Evolutionary conservation across 371 early-diverging fungal genomes (phyloP).

Genomic region (Mucor lusitanicus): DNA sequence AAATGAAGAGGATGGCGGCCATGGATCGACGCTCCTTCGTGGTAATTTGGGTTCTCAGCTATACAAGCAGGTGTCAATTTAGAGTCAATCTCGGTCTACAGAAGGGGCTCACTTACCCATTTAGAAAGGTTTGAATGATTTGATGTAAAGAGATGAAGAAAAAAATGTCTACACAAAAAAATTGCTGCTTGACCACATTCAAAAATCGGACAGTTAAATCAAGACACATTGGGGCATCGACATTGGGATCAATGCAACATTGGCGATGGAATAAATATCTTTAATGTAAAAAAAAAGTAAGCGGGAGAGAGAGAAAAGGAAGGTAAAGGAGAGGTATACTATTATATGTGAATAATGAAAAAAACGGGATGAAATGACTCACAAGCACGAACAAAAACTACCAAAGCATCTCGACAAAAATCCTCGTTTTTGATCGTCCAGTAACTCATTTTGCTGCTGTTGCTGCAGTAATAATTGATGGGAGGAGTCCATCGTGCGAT

Average conservation of each 20-base stretch:
- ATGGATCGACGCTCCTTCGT: constrained; percentile 73
- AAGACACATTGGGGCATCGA: background rate
- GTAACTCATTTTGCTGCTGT: constrained; percentile 15
- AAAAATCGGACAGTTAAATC: background rate
- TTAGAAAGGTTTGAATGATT: background rate
- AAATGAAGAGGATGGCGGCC: constrained; percentile 92
- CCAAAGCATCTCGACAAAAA: constrained; percentile 17
- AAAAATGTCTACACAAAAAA: background rate
- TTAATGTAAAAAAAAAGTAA: background rate
- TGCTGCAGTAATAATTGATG: constrained; percentile 16
- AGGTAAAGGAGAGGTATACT: background rate
- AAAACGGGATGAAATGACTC: background rate
- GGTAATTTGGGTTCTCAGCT: constrained; percentile 17
- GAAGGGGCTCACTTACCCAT: background rate
- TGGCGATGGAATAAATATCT: background rate
- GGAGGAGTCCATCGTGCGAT: constrained; percentile 25
- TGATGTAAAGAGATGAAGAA: background rate
- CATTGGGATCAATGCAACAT: background rate
- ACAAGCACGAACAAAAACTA: constrained; percentile 15
- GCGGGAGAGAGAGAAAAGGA: background rate
- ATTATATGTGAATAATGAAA: background rate
- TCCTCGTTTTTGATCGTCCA: constrained; percentile 19
- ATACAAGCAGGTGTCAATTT: background rate
- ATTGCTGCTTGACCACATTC: background rate
- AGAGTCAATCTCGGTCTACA: background rate